Percentiles rank a stretch among this genome's conserved stretches.
Conservation (phyloP, 371 early-diverging fungal genomes). For the Blakeslea trispora region DNA sequence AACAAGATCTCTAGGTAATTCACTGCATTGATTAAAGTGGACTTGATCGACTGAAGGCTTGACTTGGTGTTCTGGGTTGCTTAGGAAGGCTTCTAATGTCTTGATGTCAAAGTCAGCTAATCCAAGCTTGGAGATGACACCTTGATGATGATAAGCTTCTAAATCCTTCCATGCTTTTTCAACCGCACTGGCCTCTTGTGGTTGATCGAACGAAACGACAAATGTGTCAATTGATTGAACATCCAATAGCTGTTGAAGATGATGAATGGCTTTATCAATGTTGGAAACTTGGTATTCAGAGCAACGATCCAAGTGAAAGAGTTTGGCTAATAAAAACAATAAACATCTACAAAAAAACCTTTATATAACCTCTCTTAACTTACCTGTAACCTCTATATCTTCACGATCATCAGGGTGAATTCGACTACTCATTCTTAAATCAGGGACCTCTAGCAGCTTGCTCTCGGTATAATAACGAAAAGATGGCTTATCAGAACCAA, state of each 20-base stretch:
- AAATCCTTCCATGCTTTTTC: constrained; percentile 42
- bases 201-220: constrained; percentile 39
- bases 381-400: constrained; percentile 60
- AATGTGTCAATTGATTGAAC: constrained; percentile 53
- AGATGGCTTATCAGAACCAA: constrained; percentile 23
- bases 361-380: neutral
- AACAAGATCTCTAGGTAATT: constrained; percentile 50
- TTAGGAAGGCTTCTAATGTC: constrained; percentile 12
- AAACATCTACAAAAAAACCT: neutral
- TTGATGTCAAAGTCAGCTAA: constrained; percentile 24
- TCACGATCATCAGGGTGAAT: constrained; percentile 47
- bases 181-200: constrained; percentile 21
- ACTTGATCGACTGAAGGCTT: constrained; percentile 46
- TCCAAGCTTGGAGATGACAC: constrained; percentile 23
- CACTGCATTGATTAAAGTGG: constrained; percentile 51
- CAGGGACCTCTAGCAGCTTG: constrained; percentile 43
- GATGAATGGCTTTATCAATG: constrained; percentile 36
- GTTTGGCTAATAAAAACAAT: constrained; percentile 44
- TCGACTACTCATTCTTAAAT: constrained; percentile 40
- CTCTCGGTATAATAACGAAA: constrained; percentile 31
- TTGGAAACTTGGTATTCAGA: constrained; percentile 26
- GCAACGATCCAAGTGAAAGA: constrained; percentile 39
- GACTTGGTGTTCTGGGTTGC: constrained; percentile 21
- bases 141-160: constrained; percentile 26
- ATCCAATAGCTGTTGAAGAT: constrained; percentile 42